Base-by-base conservation (phyloP, 345 rosid genomes). In the Populus alba region DNA sequence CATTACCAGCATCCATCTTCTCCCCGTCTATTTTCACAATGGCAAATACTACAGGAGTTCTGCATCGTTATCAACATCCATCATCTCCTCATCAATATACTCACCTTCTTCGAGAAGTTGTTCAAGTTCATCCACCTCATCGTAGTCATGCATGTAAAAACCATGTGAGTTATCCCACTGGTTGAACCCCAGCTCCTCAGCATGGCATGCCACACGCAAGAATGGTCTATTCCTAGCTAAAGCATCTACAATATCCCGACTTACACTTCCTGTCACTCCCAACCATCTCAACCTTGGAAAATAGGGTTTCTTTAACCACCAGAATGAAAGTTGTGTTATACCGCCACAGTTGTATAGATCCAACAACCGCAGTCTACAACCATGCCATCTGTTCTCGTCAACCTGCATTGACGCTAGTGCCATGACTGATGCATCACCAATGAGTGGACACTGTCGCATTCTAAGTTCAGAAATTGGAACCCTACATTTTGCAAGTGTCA, bases 261-360 rank as follows among this genome's bases (percentile, higher is more conserved):
- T 93, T 33, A 87, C 86, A 75, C 92, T 85, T 63, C 97, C 99
- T 0, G 92, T 87, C 80, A 93, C 89, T 47, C 99, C 99, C 78
- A 95, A 80, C 97, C 93, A 91, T 83, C 93, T 91, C 81, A 95
- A 85, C 85, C 89, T 88, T 0, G 98, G 99, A 78, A 95, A 95
- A 70, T 91, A 93, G 1, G 98, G 98, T 78, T 90, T 91, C 87
- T 86, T 92, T 39, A 95, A 84, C 99, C 99, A 95, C 75, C 88
- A 82, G 81, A 87, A 93, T 8, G 95, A 85, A 47, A 93, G 91
- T 9, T 78, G 93, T 0, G 97, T 93, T n/a, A 95, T 89, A 66
- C 97, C 87, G 35, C 97, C 98, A 12, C 92, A 92, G 82, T 92
- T 88, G 87, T 89, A 70, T 59, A 93, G 89, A 85, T 94, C 96